These are phyloP conservation scores for Xylaria sp. DNA, from an alignment of 2,329 filamentous ascomycete genomes.

Conservation along the genomic window DNA sequence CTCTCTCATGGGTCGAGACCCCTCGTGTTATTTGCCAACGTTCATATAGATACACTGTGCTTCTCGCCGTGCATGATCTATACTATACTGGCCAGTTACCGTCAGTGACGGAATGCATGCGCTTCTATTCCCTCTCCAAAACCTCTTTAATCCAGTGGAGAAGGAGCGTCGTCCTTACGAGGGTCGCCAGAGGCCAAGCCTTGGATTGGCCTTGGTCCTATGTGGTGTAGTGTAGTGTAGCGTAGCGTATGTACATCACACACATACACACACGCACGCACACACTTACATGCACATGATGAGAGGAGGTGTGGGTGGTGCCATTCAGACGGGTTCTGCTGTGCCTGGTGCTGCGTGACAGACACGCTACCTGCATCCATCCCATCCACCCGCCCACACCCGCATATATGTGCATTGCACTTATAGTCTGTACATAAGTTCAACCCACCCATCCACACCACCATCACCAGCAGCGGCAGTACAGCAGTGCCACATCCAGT, in stretches of 20 bases:
- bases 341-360: slow-evolving; percentile 37
- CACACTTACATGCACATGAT: slow-evolving; percentile 23
- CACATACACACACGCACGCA: slow-evolving; percentile 3
- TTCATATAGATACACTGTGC: slow-evolving; percentile 11
- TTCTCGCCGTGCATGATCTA: background rate
- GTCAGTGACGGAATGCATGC: slow-evolving; percentile 2
- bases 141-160: slow-evolving; percentile 18
- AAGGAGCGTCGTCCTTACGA: slow-evolving; percentile 18
- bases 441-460: slow-evolving; percentile 38
- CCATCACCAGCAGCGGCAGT: background rate
- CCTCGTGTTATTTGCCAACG: slow-evolving; percentile 12
- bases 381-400: slow-evolving; percentile 36
- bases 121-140: background rate
- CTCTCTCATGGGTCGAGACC: slow-evolving; percentile 19
- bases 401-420: slow-evolving; percentile 21
- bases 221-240: slow-evolving; percentile 25
- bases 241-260: background rate
- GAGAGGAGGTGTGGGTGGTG: slow-evolving; percentile 39
- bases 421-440: slow-evolving; percentile 13
- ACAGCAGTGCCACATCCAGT: background rate
- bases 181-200: slow-evolving; percentile 19
- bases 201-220: slow-evolving; percentile 20
- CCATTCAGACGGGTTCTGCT: slow-evolving; percentile 35
- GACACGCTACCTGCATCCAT: slow-evolving; percentile 34
- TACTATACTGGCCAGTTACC: background rate